Base-by-base conservation (phyloP, 768 basidiomycete species). In the Harrya chromipes region DNA sequence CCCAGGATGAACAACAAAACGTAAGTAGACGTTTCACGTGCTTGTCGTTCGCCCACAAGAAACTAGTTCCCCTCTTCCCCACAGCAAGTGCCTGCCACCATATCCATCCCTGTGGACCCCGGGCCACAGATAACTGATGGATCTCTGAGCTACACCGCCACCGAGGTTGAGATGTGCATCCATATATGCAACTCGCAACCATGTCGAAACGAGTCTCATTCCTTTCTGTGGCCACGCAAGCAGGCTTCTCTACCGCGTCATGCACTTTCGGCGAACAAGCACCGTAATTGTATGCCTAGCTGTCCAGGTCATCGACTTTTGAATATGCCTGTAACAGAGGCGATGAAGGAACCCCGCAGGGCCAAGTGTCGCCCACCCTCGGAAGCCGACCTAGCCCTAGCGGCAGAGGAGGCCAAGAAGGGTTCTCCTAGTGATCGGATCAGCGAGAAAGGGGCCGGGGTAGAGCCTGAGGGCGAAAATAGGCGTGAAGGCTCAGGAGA, bases 131-230 rank as follows among this genome's bases (percentile, higher is more conserved):
- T 17, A 19, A 50, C 37, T 34, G 49, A 39, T 1, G 33, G 16
- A 14, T 12, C 47, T 3, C 10, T 4, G 14, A n/a, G 3, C 14
- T 27, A 35, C 46, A 49, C 54, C 40, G 7, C 53, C 21, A 23
- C 27, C 3, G 54, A 65, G 19, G 57, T 52, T 14, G 63, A 65
- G 48, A 31, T 65, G 14, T 63, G 62, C 43, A 65, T 63, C 21
- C 62, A 63, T 17, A 63, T 63, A 1, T 65, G 63, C 38, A 63
- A 57, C 35, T 21, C 38, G 2, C 16, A 34, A 26, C 63, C 50
- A 3, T 63, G 62, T 50, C 63, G 63, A 37, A 65, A 63, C 14
- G 63, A 63, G 44, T 56, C 63, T 20, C 52, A 47, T 1, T 65
- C 62, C 23, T 59, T 65, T 41, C 43, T 65, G 24, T 63, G 62